These are phyloP conservation scores for Eremochloa ophiuroides DNA, from an alignment of 176 grass and related monocot species.

Conservation along the genomic window DNA sequence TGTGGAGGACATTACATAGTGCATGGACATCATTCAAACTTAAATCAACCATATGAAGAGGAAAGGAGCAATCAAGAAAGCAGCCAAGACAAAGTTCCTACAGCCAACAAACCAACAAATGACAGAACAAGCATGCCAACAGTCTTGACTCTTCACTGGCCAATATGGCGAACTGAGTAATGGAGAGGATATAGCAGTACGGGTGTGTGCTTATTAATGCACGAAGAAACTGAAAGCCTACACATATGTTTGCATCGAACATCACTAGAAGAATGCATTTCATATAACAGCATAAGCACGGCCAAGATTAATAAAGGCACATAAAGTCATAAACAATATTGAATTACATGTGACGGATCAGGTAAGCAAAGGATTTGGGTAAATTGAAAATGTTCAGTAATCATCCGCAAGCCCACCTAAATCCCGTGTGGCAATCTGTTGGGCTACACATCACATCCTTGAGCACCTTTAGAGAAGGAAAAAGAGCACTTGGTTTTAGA, in stretches of 20 bases:
- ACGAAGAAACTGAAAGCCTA: background rate
- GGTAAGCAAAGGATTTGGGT: background rate
- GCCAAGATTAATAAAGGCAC: background rate
- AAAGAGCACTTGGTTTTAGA: conserved; percentile 40
- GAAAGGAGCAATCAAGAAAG: background rate
- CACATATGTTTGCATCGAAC: background rate
- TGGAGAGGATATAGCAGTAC: background rate
- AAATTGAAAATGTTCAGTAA: conserved; percentile 36
- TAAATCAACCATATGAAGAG: background rate
- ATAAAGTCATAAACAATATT: background rate
- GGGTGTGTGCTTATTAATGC: background rate
- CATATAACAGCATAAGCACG: background rate
- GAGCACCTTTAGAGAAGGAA: conserved; percentile 44
- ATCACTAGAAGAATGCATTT: background rate
- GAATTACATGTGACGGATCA: background rate
- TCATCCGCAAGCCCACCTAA: conserved; percentile 60
- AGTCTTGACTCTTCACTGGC: background rate
- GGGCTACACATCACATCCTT: conserved; percentile 47
- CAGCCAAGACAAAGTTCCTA: background rate
- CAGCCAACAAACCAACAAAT: background rate
- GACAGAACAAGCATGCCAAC: background rate
- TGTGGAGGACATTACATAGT: background rate
- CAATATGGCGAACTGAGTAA: background rate
- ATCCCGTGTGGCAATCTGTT: conserved; percentile 31
- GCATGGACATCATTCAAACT: background rate